A percentile compares a stretch with the other conserved stretches of the same genome.
These are phyloP conservation scores for Harrya chromipes DNA, from an alignment of 768 basidiomycete species.

Conservation along the genomic window DNA sequence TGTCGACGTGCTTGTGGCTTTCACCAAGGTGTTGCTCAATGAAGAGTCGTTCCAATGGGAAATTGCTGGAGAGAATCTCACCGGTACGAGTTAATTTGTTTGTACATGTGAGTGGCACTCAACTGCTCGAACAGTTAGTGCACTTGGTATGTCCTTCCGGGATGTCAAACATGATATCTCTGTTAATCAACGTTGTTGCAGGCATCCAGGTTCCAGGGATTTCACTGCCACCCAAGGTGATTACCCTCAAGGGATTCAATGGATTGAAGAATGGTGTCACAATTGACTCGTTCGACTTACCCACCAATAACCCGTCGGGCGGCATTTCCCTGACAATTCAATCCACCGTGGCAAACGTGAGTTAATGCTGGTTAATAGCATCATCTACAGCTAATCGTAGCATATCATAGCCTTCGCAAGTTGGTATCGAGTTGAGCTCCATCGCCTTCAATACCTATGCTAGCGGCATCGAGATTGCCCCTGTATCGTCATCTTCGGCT, in stretches of 20 bases:
- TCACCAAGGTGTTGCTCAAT: slow-evolving; percentile 64
- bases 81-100: slow-evolving; percentile 36
- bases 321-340: slow-evolving; percentile 67
- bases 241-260: slow-evolving; percentile 70
- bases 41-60: slow-evolving; percentile 67
- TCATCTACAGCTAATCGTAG: slow-evolving; percentile 6
- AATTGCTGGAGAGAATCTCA: slow-evolving; percentile 62
- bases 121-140: slow-evolving; percentile 41
- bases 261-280: slow-evolving; percentile 58
- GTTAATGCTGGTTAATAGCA: slow-evolving; percentile 14
- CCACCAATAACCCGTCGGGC: slow-evolving; percentile 65
- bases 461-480: slow-evolving; percentile 53
- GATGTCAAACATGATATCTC: neutral
- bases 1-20: slow-evolving; percentile 54
- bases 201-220: slow-evolving; percentile 60
- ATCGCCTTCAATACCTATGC: slow-evolving; percentile 62
- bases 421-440: slow-evolving; percentile 61
- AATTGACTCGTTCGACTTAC: slow-evolving; percentile 68
- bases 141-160: slow-evolving; percentile 44
- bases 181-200: slow-evolving; percentile 16
- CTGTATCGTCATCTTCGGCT: slow-evolving; percentile 46
- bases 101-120: neutral
- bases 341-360: slow-evolving; percentile 56
- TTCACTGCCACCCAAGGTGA: slow-evolving; percentile 49
- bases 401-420: slow-evolving; percentile 59